Base-by-base conservation (phyloP, 495 filamentous ascomycete genomes). In the Penicillium chermesinum region DNA sequence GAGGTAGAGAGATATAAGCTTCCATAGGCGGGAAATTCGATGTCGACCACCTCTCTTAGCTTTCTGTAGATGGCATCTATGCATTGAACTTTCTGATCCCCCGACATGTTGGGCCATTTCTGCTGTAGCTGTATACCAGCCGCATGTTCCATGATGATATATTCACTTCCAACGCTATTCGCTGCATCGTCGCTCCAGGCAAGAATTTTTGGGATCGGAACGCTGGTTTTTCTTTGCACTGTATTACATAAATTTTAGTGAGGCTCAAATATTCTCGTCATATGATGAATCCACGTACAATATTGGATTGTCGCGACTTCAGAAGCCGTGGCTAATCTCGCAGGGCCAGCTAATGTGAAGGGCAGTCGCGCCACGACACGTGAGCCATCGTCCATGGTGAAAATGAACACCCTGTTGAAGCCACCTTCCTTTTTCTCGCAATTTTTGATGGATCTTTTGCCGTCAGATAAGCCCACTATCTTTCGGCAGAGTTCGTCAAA, bases 141-240 rank as follows among this genome's bases (percentile, higher is more conserved):
- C 5, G 59, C 62, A 58, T 71, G 58, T 40, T 73, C 65, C 60
- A 67, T 70, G 32, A 76, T 71, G 19, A 74, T 73, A 49, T 76
- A 73, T 54, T 76, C 70, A 36, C 48, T 63, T 17, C 71, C 69
- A 53, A 70, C 54, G 22, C 46, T 13, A 43, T 69, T 74, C 13
- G 46, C 49, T 7, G 39, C 27, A 41, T 66, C 55, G 33, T 58
- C 57, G 32, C 54, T 68, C 63, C 69, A 74, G 46, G 66, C 70
- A 16, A 73, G 62, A 30, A 74, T 63, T 49, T 53, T 64, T 8
- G 66, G 70, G 27, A 73, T 68, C 5, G 69, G 68, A 22, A 46
- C 63, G 13, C 35, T 62, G 2, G 68, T 72, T 18, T 68, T 61
- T 5, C 46, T 35, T 58, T 66, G 58, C 30, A 74, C 67, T 71